phyloP scores from a whole-genome alignment of 108 stramenopile species.

The Conticribra weissflogii region DNA sequence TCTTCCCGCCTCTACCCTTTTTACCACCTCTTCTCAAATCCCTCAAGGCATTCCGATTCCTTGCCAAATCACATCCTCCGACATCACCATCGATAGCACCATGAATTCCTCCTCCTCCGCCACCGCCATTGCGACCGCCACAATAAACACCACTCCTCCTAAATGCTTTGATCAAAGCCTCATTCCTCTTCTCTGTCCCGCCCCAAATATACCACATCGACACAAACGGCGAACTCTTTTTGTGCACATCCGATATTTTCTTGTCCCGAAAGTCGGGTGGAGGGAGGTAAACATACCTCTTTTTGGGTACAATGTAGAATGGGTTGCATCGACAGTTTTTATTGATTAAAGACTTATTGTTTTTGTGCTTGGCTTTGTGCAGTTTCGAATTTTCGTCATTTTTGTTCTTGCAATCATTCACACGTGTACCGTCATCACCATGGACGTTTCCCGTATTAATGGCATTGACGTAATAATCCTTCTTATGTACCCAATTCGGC shows the following conservation, averaged over 20 bases:
- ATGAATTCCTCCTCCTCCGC: conserved; percentile 47
- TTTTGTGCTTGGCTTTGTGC: conserved; percentile 5
- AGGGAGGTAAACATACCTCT: conserved; percentile 88
- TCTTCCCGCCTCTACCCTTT: background rate
- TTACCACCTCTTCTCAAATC: conserved; percentile 74
- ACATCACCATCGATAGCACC: background rate
- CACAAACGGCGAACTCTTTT: conserved; percentile 88
- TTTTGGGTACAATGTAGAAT: conserved; percentile 86
- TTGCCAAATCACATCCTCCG: conserved; percentile 66
- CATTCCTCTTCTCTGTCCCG: conserved; percentile 58
- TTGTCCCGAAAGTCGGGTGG: conserved; percentile 80
- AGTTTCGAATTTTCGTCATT: conserved; percentile 11
- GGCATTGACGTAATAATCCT: conserved; percentile 73
- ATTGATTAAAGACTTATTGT: conserved; percentile 4
- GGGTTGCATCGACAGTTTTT: conserved; percentile 38
- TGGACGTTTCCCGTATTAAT: conserved; percentile 4
- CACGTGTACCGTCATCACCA: no score
- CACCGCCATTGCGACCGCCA: background rate
- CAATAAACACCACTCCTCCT: conserved; percentile 19
- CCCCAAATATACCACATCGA: conserved; percentile 93
- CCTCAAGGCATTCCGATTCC: conserved; percentile 81
- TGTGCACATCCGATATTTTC: conserved; percentile 84
- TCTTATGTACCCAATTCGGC: conserved; percentile 87
- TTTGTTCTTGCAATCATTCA: no score
- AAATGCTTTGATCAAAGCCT: conserved; percentile 52